These are phyloP conservation scores for Fusarium fujikuroi DNA, from an alignment of 2,329 filamentous ascomycete species.

Conservation along the genomic window DNA sequence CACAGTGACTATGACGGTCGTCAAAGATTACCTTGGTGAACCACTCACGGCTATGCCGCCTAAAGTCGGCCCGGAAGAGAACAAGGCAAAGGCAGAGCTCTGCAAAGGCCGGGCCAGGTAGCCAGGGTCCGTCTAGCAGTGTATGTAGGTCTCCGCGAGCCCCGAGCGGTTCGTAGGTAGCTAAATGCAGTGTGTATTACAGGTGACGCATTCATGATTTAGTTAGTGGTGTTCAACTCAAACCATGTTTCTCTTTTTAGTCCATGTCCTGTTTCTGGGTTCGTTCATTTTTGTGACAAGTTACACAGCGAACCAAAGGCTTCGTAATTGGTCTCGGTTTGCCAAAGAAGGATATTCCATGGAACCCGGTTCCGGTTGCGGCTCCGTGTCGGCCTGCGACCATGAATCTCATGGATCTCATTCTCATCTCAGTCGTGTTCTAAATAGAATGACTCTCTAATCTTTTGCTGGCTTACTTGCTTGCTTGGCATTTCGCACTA, in stretches of 20 bases:
- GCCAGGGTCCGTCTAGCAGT: neutral
- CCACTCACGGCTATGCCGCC: neutral
- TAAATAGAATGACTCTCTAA: conserved; percentile 14
- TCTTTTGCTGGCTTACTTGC: conserved; percentile 8
- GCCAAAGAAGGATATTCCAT: conserved; percentile 16
- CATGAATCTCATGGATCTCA: neutral
- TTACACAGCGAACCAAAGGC: conserved; percentile 13
- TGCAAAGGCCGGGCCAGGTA: neutral
- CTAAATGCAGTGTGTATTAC: conserved; percentile 12
- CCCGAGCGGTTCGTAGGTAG: conserved; percentile 10
- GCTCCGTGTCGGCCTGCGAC: conserved; percentile 4
- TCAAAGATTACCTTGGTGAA: neutral
- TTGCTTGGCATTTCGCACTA: neutral
- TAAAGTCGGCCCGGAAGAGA: conserved; percentile 28
- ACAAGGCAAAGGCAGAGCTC: neutral
- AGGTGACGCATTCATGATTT: conserved; percentile 9
- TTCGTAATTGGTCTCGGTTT: conserved; percentile 29
- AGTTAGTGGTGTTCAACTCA: neutral
- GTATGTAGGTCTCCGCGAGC: conserved; percentile 1
- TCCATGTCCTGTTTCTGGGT: neutral
- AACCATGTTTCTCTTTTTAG: conserved; percentile 2
- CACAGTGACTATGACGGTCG: neutral
- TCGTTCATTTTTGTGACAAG: conserved; percentile 10
- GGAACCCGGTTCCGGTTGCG: conserved; percentile 18
- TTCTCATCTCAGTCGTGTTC: neutral